Conservation (phyloP, 257 asterid species). For the Voacanga thouarsii region DNA sequence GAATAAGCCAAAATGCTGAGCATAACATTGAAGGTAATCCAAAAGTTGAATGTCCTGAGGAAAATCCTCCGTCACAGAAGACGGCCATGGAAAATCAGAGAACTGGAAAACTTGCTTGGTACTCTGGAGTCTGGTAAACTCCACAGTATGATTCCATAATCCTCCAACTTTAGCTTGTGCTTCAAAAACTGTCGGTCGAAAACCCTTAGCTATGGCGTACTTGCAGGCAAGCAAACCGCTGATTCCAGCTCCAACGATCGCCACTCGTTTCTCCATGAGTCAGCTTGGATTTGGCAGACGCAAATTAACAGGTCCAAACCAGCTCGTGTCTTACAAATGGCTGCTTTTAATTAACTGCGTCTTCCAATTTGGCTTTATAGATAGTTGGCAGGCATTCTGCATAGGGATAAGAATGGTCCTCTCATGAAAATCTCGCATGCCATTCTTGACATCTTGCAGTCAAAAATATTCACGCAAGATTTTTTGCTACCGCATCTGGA, state of each 20-base stretch:
- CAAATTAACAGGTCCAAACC: too few species aligned
- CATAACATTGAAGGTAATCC: conserved; percentile 48
- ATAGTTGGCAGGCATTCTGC: too few species aligned
- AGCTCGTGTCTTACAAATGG: too few species aligned
- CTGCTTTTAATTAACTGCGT: too few species aligned
- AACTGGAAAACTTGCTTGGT: conserved; percentile 31
- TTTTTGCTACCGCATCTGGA: too few species aligned
- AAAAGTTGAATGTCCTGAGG: conserved; percentile 31
- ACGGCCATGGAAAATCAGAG: conserved; percentile 66
- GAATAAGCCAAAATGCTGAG: conserved; percentile 34
- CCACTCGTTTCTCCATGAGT: conserved; percentile 51
- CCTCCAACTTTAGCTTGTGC: conserved; percentile 46
- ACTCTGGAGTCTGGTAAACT: conserved; percentile 48
- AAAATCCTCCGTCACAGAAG: conserved; percentile 31
- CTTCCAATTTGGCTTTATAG: too few species aligned
- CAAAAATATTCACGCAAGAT: too few species aligned
- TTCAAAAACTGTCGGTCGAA: conserved; percentile 47
- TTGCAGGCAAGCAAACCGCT: conserved; percentile 73
- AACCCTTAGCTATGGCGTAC: conserved; percentile 42
- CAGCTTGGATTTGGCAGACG: not conserved
- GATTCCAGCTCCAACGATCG: conserved; percentile 63
- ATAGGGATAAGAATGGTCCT: too few species aligned
- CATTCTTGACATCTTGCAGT: too few species aligned
- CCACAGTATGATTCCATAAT: conserved; percentile 53
- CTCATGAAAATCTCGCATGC: too few species aligned